Base-by-base conservation (phyloP, 768 basidiomycete genomes). In the Tylopilus vinaceipallidus region DNA sequence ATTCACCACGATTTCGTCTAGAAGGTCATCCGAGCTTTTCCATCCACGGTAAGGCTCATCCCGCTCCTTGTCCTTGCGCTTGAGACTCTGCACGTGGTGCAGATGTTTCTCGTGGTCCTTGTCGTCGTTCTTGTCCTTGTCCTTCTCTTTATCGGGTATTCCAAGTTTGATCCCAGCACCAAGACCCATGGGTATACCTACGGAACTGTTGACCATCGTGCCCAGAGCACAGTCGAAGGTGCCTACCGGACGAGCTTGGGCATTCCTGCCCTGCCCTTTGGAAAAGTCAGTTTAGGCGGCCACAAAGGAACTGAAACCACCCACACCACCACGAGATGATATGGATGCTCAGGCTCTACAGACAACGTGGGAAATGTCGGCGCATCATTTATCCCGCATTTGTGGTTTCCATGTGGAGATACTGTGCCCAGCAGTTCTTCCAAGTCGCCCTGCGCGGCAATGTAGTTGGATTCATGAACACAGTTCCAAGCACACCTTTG, bases 321-420 rank as follows among this genome's bases (percentile, higher is more conserved):
- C 67, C 64, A 89, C 88, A 91, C 75, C 11, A 90, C 80, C n/a
- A 91, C 71, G 17, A 91, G 66, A 65, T 91, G 88, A 64, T 87
- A 90, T 13, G 86, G 84, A 65, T 91, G 88, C 13, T 65, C 63
- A 12, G 71, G 65, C 37, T 83, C 83, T 1, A 69, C 49, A 7
- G 79, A 62, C 19, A 90, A 68, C 29, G 62, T 63, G 7, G 83
- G 81, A 16, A 86, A 65, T 2, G 59, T 44, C 46, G 66, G 34
- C 3, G 38, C 41, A 29, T 63, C 67, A 34, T 56, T 55, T 30
- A 60, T 47, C 17, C 68, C 53, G 10, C 54, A 55, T 33, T 57
- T 71, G 61, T 76, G 77, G 42, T 47, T 40, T 4, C 42, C 60
- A 13, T 60, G 59, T 1, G 73, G 59, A 9, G 77, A 75, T 16